phyloP scores from a whole-genome alignment of 1,284 basidiomycete genomes.

The Cerrena zonata region DNA sequence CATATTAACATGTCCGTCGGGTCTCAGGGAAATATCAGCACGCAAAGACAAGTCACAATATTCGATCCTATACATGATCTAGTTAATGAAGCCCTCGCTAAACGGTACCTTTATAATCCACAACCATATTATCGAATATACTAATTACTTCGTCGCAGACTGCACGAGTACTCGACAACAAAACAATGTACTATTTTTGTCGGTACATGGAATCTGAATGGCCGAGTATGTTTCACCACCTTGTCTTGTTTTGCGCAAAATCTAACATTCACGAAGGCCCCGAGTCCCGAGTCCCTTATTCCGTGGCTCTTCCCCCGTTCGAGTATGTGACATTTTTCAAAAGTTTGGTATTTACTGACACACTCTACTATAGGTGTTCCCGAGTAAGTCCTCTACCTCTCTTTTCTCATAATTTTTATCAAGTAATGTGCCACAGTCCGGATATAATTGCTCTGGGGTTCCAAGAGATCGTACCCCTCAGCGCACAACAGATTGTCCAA shows the following conservation, averaged over 20 bases:
- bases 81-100: slow-evolving; percentile 64
- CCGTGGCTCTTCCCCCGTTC: slow-evolving; percentile 86
- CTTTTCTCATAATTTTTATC: too few relatives aligned
- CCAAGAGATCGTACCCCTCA: slow-evolving; percentile 96
- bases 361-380: slow-evolving; percentile 36
- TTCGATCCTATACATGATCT: slow-evolving; percentile 93
- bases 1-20: not conserved
- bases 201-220: slow-evolving; percentile 97
- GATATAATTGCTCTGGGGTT: slow-evolving; percentile 91
- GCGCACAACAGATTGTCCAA: slow-evolving; percentile 92
- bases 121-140: not conserved
- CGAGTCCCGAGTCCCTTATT: slow-evolving; percentile 77
- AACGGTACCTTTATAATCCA: slow-evolving; percentile 41
- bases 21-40: slow-evolving; percentile 80
- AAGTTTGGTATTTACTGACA: slow-evolving; percentile 11
- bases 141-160: slow-evolving; percentile 38
- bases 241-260: slow-evolving; percentile 4
- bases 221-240: slow-evolving; percentile 48
- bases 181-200: slow-evolving; percentile 72
- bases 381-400: slow-evolving; percentile 43
- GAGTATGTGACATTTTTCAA: slow-evolving; percentile 39
- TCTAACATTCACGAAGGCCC: slow-evolving; percentile 31
- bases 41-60: slow-evolving; percentile 82
- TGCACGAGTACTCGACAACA: slow-evolving; percentile 81
- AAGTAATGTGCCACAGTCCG: slow-evolving; percentile 55